Base-by-base conservation (phyloP, 371 early-diverging fungal species). In the Mortierella sp. region DNA sequence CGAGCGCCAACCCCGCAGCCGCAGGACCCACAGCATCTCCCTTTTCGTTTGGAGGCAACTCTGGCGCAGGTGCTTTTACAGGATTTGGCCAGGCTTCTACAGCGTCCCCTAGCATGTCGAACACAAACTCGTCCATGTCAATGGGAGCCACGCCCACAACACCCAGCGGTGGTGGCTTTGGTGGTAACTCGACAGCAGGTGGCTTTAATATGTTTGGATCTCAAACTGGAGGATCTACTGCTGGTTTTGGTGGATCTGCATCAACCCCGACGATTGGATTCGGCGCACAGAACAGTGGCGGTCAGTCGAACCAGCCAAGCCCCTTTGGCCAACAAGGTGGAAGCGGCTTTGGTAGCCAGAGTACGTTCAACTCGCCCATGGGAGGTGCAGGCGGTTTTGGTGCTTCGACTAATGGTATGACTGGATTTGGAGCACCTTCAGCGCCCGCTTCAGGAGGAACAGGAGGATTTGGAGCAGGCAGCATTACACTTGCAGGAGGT, bases 41-140 rank as follows among this genome's bases (percentile, higher is more conserved):
- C 3, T 77, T 77, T 70, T n/a, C 74, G 26, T 81, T 81, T 60
- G 77, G 78, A n/a, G 21, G 63, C 63, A 52, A 50, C 50, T 24
- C 73, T 10, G 26, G 65, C 19, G 24, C 74, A 11, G 73, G 57
- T 3, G 70, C 48, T 11, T 75, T 80, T 57, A 52, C 42, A 13
- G 74, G 75, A 70, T 80, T 71, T 45, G 75, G 72, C 21, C 50
- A 70, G 24, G 4, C 71, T 31, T 3, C 74, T 19, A 54, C 70
- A 26, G 48, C 70, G 14, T 50, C 74, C 21, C 70, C 73, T 60
- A 60, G 14, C 60, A 24, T 48, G 42, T 50, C 74, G 21, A 54
- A 21, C 24, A 31, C 60, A 21, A 54, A 21, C 24, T 14, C 60
- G 24, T 54, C 74, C 31, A 57, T 50, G 44, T 60, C 78, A 11